Percentiles rank a stretch among this genome's conserved stretches.
These are phyloP conservation scores for Nicotiana tabacum DNA, from an alignment of 257 asterid species.

Conservation along the genomic window DNA sequence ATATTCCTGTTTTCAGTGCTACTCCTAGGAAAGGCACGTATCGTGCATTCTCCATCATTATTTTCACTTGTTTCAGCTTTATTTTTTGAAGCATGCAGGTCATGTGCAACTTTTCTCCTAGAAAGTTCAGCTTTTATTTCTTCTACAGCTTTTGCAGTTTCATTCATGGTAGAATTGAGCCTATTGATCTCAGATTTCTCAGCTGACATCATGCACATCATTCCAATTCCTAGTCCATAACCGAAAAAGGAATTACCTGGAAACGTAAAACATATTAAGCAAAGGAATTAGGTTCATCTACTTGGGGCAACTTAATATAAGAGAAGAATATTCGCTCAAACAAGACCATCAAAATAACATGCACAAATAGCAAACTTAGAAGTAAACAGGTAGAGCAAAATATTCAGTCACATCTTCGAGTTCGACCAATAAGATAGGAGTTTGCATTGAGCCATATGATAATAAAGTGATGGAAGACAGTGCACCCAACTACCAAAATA, in stretches of 20 bases:
- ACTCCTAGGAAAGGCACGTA: not conserved
- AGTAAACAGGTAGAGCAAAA: not conserved
- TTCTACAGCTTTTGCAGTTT: conserved; percentile 54
- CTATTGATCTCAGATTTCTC: conserved; percentile 54
- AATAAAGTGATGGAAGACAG: not conserved
- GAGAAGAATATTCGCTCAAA: not conserved
- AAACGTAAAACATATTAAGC: not conserved
- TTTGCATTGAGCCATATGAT: not conserved
- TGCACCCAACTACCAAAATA: not conserved
- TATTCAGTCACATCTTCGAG: not conserved
- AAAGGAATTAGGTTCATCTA: not conserved
- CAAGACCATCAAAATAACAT: not conserved
- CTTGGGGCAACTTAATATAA: not conserved
- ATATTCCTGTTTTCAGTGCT: conserved; percentile 13
- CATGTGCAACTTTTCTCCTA: conserved; percentile 25
- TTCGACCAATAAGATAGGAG: not conserved
- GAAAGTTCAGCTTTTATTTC: conserved; percentile 57
- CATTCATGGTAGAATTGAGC: conserved; percentile 52
- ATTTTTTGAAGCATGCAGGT: conserved; percentile 6
- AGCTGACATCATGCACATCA: conserved; percentile 75
- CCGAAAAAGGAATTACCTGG: conserved; percentile 52
- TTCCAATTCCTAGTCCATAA: conserved; percentile 68
- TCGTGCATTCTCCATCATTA: conserved; percentile 2
- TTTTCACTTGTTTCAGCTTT: conserved; percentile 7
- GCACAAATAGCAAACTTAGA: not conserved